Conservation (phyloP, 495 filamentous ascomycete genomes). For the Friedmanniomyces endolithicus region DNA sequence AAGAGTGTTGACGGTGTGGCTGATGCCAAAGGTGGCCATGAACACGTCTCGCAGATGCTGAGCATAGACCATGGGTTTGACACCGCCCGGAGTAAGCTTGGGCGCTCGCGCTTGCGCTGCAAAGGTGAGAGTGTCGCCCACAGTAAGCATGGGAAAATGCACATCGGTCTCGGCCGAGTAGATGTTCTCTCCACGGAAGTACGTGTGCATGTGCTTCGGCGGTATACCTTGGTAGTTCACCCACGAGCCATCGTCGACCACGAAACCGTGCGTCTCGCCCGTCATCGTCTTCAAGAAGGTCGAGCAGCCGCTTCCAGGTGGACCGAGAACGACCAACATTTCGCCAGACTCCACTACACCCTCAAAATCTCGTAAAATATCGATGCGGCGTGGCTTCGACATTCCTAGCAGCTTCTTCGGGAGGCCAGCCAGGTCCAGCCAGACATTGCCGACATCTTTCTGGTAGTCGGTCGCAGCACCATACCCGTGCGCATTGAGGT, state of each 20-base stretch:
- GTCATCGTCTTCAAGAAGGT: conserved; percentile 64
- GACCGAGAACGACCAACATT: conserved; percentile 69
- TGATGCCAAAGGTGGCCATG: conserved; percentile 35
- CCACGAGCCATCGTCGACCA: conserved; percentile 27
- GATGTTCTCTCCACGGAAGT: conserved; percentile 35
- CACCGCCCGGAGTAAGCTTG: conserved; percentile 28
- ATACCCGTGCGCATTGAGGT: conserved; percentile 40
- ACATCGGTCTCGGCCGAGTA: conserved; percentile 37
- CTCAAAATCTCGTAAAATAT: conserved; percentile 62
- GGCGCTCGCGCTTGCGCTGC: conserved; percentile 31
- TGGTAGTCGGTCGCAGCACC: conserved; percentile 39
- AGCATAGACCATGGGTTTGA: conserved; percentile 21
- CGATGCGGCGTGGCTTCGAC: conserved; percentile 45
- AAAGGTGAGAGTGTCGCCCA: conserved; percentile 31
- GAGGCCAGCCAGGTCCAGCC: conserved; percentile 24
- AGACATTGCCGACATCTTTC: conserved; percentile 32
- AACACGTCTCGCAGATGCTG: conserved; percentile 31
- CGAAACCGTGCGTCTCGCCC: conserved; percentile 49
- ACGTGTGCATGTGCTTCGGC: conserved; percentile 30
- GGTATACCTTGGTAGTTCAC: conserved; percentile 34
- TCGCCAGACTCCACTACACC: conserved; percentile 63
- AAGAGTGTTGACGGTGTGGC: conserved; percentile 31
- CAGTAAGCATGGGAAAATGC: conserved; percentile 32
- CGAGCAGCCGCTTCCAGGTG: conserved; percentile 57
- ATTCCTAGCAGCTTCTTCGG: conserved; percentile 34